Conservation (phyloP, 192 early-diverging fungal species). For the Coemansia sp. region DNA sequence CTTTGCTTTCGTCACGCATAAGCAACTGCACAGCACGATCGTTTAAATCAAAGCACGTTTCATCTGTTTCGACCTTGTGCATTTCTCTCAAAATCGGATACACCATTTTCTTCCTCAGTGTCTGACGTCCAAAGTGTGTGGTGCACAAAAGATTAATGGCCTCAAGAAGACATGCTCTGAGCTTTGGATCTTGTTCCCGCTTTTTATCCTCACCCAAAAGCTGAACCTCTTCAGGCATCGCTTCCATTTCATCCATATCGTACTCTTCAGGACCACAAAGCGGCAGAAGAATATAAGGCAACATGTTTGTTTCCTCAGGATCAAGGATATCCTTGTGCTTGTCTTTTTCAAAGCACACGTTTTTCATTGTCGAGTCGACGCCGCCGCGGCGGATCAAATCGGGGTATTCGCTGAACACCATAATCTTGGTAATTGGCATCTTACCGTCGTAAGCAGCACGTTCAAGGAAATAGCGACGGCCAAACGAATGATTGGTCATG, state of each 20-base stretch:
- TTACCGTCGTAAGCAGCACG: conserved; percentile 63
- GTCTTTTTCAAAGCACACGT: conserved; percentile 77
- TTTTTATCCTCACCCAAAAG: conserved; percentile 78
- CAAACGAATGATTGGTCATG: conserved; percentile 66
- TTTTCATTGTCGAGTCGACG: conserved; percentile 84
- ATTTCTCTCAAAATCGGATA: conserved; percentile 85
- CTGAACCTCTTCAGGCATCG: conserved; percentile 91
- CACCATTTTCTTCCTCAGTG: conserved; percentile 74
- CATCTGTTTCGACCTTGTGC: conserved; percentile 74
- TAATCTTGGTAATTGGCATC: conserved; percentile 79
- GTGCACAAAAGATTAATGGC: conserved; percentile 74
- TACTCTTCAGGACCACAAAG: conserved; percentile 89
- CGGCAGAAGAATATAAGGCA: conserved; percentile 87
- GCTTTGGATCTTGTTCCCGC: conserved; percentile 74
- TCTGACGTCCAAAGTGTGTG: conserved; percentile 75
- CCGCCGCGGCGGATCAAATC: conserved; percentile 89
- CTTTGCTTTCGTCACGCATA: conserved; percentile 70
- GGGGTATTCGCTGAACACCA: conserved; percentile 81
- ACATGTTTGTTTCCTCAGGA: conserved; percentile 70
- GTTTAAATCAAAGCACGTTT: conserved; percentile 67
- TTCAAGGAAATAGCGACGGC: conserved; percentile 70
- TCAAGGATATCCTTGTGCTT: conserved; percentile 68
- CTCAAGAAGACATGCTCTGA: conserved; percentile 78
- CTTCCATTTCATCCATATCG: conserved; percentile 89
- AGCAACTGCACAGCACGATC: conserved; percentile 83